phyloP scores from a whole-genome alignment of 1,139 yeast genomes.

The Diutina neorugosa region DNA sequence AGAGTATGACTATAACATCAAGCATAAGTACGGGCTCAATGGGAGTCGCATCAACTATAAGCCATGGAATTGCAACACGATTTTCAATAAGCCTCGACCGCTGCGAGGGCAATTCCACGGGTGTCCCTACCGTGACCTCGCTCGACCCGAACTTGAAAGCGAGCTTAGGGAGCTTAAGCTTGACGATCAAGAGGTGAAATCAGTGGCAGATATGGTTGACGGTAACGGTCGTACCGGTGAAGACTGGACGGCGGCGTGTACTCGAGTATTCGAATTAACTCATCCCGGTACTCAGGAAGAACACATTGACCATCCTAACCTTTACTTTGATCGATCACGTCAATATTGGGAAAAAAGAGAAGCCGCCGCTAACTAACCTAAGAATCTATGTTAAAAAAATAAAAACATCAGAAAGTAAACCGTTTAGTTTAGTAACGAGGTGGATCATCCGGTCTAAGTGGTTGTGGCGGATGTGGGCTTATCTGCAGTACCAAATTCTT shows the following conservation, averaged over 20 bases:
- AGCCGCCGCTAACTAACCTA: no score
- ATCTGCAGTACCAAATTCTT: no score
- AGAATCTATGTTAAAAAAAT: no score
- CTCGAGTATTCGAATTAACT: conserved; percentile 77
- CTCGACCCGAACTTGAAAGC: conserved; percentile 43
- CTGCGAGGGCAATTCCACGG: conserved; percentile 72
- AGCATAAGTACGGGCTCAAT: conserved; percentile 85
- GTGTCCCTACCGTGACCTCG: conserved; percentile 79
- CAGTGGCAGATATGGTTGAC: conserved; percentile 52
- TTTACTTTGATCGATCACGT: conserved; percentile 70
- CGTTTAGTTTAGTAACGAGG: no score
- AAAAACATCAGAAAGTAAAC: no score
- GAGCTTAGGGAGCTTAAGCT: conserved; percentile 41
- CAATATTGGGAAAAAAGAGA: conserved; percentile 12
- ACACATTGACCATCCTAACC: conserved; percentile 75
- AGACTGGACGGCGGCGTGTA: conserved; percentile 78
- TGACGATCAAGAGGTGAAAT: conserved; percentile 13
- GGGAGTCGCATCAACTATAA: conserved; percentile 79
- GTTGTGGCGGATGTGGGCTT: no score
- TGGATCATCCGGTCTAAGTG: no score
- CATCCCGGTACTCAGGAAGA: conserved; percentile 41
- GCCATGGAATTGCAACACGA: conserved; percentile 78
- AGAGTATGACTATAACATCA: conserved; percentile 76
- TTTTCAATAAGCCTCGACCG: conserved; percentile 63
- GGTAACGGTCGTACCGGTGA: conserved; percentile 54